phyloP scores from a whole-genome alignment of 495 filamentous ascomycete genomes.

The Podospora sp. region DNA sequence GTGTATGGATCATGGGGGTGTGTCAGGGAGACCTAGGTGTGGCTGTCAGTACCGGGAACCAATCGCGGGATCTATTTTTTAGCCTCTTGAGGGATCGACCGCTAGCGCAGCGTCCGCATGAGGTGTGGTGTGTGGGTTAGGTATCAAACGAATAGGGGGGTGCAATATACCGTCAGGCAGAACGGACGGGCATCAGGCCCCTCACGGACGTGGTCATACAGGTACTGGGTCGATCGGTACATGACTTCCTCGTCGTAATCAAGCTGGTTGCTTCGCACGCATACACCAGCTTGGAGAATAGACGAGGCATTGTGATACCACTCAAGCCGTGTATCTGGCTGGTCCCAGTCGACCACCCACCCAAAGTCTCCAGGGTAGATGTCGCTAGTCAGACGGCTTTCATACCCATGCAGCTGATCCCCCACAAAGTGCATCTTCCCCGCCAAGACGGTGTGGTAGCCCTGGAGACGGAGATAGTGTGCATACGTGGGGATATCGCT shows the following conservation, averaged over 20 bases:
- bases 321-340: constrained; percentile 78
- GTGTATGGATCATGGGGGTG: constrained; percentile 92
- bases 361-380: constrained; percentile 91
- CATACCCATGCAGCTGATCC: constrained; percentile 88
- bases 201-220: constrained; percentile 80
- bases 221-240: constrained; percentile 78
- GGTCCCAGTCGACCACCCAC: constrained; percentile 89
- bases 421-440: constrained; percentile 97
- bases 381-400: constrained; percentile 83
- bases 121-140: neutral
- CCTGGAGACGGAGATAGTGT: constrained; percentile 80
- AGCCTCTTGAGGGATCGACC: neutral
- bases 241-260: constrained; percentile 94
- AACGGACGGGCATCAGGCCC: constrained; percentile 70
- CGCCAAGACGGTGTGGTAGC: constrained; percentile 85
- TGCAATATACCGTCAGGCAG: constrained; percentile 66
- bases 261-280: constrained; percentile 87
- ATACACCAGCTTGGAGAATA: constrained; percentile 80
- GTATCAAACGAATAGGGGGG: too few species aligned
- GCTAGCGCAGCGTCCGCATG: neutral
- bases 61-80: neutral
- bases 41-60: constrained; percentile 15
- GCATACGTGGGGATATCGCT: constrained; percentile 83
- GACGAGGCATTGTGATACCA: constrained; percentile 94
- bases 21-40: constrained; percentile 72